Percentiles rank a stretch among this genome's conserved stretches.
Conservation (phyloP, 192 early-diverging fungal genomes). For the Coemansia sp. region DNA sequence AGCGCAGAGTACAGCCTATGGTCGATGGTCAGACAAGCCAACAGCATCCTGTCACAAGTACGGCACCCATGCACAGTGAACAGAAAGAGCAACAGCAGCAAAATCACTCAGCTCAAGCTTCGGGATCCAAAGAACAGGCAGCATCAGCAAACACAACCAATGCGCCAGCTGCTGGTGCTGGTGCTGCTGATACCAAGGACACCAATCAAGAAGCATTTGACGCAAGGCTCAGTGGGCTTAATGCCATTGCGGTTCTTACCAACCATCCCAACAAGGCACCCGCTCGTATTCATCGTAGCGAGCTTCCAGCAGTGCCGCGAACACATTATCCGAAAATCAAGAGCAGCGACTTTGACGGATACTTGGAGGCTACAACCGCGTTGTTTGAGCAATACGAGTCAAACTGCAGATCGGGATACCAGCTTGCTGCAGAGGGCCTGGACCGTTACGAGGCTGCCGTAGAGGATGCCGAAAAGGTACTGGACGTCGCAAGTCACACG, state of each 20-base stretch:
- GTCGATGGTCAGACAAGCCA: no score
- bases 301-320: slow-evolving; percentile 50
- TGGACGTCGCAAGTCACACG: slow-evolving; percentile 39
- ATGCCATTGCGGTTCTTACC: slow-evolving; percentile 52
- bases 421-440: slow-evolving; percentile 52
- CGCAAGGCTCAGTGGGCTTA: slow-evolving; percentile 33
- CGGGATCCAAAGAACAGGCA: no score
- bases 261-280: slow-evolving; percentile 54
- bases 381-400: slow-evolving; percentile 80
- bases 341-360: slow-evolving; percentile 81
- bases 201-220: not conserved
- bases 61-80: not conserved
- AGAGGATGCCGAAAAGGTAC: slow-evolving; percentile 46
- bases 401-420: slow-evolving; percentile 58
- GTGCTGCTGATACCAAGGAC: no score
- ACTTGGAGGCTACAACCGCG: slow-evolving; percentile 68
- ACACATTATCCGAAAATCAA: slow-evolving; percentile 61
- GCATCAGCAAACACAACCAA: not conserved
- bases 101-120: not conserved
- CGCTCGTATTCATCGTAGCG: slow-evolving; percentile 51
- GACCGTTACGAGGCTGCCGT: slow-evolving; percentile 56
- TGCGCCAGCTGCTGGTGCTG: not conserved
- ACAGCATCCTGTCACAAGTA: not conserved
- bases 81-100: not conserved
- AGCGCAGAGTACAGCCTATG: slow-evolving; percentile 47